Evolutionary conservation across 768 basidiomycete genomes (phyloP).

Genomic region (Panaeolus papilionaceus): DNA sequence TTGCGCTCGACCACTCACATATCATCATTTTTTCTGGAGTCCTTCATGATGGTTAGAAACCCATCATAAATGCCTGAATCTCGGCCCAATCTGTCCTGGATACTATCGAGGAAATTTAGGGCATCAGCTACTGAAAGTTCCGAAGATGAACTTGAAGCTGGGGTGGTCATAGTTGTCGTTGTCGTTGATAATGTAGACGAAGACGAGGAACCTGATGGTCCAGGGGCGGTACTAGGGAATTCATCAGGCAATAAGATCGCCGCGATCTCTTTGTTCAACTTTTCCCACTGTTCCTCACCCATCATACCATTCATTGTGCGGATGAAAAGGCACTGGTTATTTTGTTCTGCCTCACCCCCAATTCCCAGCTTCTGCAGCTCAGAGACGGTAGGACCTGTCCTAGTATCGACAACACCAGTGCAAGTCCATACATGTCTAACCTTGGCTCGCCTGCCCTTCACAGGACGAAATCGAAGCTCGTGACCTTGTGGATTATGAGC

Average conservation of each 20-base stretch:
- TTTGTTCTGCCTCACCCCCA: too few species aligned
- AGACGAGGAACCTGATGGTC: too few species aligned
- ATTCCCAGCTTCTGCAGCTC: background rate
- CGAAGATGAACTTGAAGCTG: too few species aligned
- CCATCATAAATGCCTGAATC: slow-evolving; percentile 93
- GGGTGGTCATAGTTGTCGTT: too few species aligned
- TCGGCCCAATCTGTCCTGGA: slow-evolving; percentile 88
- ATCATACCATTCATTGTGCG: slow-evolving; percentile 19
- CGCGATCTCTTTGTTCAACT: background rate
- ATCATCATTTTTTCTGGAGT: slow-evolving; percentile 97
- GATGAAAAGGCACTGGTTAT: slow-evolving; percentile 23
- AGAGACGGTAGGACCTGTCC: slow-evolving; percentile 14
- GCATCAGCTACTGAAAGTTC: slow-evolving; percentile 58
- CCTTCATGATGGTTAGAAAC: slow-evolving; percentile 97
- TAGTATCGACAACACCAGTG: slow-evolving; percentile 15
- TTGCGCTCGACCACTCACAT: slow-evolving; percentile 51
- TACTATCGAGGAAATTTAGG: slow-evolving; percentile 88
- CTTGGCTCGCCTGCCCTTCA: background rate
- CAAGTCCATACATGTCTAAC: slow-evolving; percentile 11
- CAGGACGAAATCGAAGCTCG: background rate
- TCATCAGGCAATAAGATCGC: too few species aligned
- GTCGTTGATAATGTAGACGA: too few species aligned
- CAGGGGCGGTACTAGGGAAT: too few species aligned
- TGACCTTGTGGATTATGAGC: background rate
- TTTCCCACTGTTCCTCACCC: slow-evolving; percentile 13